Base-by-base conservation (phyloP, 1,284 basidiomycete genomes). In the Melampsora medusae region DNA sequence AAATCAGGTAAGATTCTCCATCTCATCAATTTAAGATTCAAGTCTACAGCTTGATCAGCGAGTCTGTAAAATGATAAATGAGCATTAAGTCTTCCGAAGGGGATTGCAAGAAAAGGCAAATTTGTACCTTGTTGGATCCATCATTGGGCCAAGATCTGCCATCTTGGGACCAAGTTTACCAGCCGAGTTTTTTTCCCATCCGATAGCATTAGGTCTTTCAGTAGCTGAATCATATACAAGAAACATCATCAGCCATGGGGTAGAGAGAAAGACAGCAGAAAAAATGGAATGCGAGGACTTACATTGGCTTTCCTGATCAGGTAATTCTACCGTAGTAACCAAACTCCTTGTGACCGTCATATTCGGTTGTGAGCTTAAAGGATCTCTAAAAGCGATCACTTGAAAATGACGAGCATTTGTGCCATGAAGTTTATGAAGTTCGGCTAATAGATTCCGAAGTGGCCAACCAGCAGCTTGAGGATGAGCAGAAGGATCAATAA, bases 11-110 rank as follows among this genome's bases (percentile, higher is more conserved):
- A 86, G 79, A 99, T 94, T 10, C 96, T 88, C 96, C 96, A 99
- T 38, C 93, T 88, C 96, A 99, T 98, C 31, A 99, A 87, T 83
- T 98, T 98, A 69, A 99, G 86, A 82, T 99, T 99, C 46, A 99
- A 86, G 83, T 97, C 94, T 12, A 98, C 93, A 0, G 97, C 97
- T 83, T 98, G 96, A 79, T 93, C 90, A 0, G 97, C 95, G 7
- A 98, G 87, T 78, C 92, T 92, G 17, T n/a, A 31, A 48, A 48
- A 70, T 25, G 19, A 17, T 38, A 6, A 19, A 28, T 22, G 16
- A 48, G 16, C 14, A 19, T 46, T 42, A 5, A 73, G 42, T 16
- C 5, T 60, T 5, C 17, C 22, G 16, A 22, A 25, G 25, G 10
- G 19, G 6, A 14, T 22, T 31, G 16, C 17, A 9, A 5, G 10